Conservation (phyloP, 2,329 filamentous ascomycete species). For the Chaetomium sp. region DNA sequence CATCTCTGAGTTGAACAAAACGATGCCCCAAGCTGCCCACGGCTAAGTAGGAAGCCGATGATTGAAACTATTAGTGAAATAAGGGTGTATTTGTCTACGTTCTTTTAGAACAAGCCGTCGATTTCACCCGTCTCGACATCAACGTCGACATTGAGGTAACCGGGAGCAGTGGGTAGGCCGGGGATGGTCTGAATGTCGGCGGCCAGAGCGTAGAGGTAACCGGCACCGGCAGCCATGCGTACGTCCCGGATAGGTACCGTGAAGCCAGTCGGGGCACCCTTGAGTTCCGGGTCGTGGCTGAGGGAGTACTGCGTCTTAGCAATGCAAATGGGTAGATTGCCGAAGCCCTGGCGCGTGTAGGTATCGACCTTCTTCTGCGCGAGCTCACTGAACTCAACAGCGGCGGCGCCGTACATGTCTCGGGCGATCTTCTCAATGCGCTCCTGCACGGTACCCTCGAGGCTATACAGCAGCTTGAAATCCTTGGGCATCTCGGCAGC, state of each 20-base stretch:
- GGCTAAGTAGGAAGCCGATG: constrained; percentile 17
- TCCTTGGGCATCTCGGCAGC: constrained; percentile 82
- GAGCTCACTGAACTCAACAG: constrained; percentile 89
- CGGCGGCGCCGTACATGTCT: constrained; percentile 90
- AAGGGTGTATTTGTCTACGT: background rate
- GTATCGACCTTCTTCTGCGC: constrained; percentile 96
- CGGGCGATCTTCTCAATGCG: constrained; percentile 86
- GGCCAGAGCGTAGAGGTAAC: constrained; percentile 91
- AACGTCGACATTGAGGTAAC: constrained; percentile 91
- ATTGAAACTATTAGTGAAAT: constrained; percentile 2
- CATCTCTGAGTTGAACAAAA: constrained; percentile 33
- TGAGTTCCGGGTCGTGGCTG: constrained; percentile 87
- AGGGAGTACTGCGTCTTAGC: constrained; percentile 99
- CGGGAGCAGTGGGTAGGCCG: constrained; percentile 89
- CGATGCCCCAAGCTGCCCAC: background rate
- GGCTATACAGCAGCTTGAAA: constrained; percentile 83
- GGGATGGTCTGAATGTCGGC: constrained; percentile 99
- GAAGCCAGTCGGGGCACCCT: constrained; percentile 93
- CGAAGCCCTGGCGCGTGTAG: constrained; percentile 89
- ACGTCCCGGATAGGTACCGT: constrained; percentile 94
- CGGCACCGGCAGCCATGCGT: constrained; percentile 88
- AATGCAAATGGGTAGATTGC: constrained; percentile 91
- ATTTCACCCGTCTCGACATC: constrained; percentile 83
- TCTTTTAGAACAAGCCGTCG: constrained; percentile 77
- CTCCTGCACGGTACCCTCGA: constrained; percentile 78